Percentiles rank a stretch among this genome's conserved stretches.
Conservation (phyloP, 371 early-diverging fungal species). For the Dinochytrium kinnereticum region DNA sequence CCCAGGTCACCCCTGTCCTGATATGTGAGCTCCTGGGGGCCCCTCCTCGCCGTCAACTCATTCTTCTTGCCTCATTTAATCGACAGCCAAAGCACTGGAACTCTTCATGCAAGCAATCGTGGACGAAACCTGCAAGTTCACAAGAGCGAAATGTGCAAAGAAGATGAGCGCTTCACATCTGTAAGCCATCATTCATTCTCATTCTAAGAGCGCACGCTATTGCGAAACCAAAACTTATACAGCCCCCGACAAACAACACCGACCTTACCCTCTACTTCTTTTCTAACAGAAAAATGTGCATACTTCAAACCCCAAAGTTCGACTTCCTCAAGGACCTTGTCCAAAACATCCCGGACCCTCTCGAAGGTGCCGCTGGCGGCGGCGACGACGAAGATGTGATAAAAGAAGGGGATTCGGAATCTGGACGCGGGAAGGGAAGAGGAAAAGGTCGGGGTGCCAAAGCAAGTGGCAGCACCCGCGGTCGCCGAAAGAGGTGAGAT, state of each 20-base stretch:
- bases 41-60: too few relatives aligned
- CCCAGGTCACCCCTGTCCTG: slow-evolving; percentile 96
- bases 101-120: slow-evolving; percentile 92
- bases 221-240: too few relatives aligned
- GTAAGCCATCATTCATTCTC: slow-evolving; percentile 62
- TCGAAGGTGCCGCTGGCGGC: slow-evolving; percentile 31
- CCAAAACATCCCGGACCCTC: slow-evolving; percentile 82
- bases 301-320: slow-evolving; percentile 83
- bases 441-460: neutral
- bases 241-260: neutral
- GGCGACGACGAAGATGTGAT: slow-evolving; percentile 40
- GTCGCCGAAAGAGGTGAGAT: slow-evolving; percentile 2
- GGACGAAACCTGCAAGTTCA: slow-evolving; percentile 83
- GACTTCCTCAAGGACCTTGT: slow-evolving; percentile 94
- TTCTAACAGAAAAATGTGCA: slow-evolving; percentile 76
- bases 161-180: slow-evolving; percentile 85
- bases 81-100: slow-evolving; percentile 88
- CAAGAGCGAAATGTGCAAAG: slow-evolving; percentile 77
- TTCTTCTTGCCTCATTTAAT: neutral
- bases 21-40: slow-evolving; percentile 85
- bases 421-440: neutral
- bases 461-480: neutral
- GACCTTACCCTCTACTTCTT: neutral
- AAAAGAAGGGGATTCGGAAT: slow-evolving; percentile 9
- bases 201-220: too few relatives aligned